Evolutionary conservation across 108 stramenopile genomes (phyloP).

Genomic region (Cylindrotheca closterium): DNA sequence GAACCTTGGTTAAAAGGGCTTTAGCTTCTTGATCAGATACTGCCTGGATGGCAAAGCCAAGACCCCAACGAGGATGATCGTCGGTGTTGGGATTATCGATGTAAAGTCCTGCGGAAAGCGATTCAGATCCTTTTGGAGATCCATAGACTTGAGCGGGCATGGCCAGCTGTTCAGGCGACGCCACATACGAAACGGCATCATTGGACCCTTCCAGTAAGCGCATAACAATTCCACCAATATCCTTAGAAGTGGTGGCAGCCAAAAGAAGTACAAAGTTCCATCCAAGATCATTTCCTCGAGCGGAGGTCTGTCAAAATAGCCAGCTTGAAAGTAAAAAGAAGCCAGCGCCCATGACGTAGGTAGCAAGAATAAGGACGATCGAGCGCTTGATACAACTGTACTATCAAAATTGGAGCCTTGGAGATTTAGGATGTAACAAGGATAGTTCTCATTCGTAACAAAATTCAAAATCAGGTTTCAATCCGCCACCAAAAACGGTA

Average conservation of each 20-base stretch:
- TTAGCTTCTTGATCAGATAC: constrained; percentile 3
- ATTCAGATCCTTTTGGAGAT: constrained; percentile 8
- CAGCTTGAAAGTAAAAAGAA: too few relatives aligned
- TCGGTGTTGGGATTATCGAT: constrained; percentile 17
- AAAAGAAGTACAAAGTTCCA: constrained; percentile 1
- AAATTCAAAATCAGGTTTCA: too few relatives aligned
- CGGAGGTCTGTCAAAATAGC: constrained; percentile 4
- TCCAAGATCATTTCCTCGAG: constrained; percentile 4
- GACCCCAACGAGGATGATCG: constrained; percentile 22
- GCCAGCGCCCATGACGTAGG: too few relatives aligned
- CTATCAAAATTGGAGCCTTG: too few relatives aligned
- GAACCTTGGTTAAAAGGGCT: background rate
- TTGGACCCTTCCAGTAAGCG: constrained; percentile 2
- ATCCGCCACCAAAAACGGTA: too few relatives aligned
- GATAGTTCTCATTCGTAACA: too few relatives aligned
- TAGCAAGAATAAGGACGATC: too few relatives aligned
- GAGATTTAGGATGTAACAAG: too few relatives aligned
- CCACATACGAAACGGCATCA: background rate
- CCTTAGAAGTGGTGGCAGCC: constrained; percentile 4
- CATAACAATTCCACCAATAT: constrained; percentile 4
- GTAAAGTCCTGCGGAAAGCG: constrained; percentile 11
- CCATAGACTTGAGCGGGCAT: constrained; percentile 6
- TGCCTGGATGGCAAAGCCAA: constrained; percentile 17
- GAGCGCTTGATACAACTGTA: too few relatives aligned
- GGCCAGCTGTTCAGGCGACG: background rate